Evolutionary conservation across 164 flowering plant genomes (phyloP).

Genomic region (Stephania yunnanensis): DNA sequence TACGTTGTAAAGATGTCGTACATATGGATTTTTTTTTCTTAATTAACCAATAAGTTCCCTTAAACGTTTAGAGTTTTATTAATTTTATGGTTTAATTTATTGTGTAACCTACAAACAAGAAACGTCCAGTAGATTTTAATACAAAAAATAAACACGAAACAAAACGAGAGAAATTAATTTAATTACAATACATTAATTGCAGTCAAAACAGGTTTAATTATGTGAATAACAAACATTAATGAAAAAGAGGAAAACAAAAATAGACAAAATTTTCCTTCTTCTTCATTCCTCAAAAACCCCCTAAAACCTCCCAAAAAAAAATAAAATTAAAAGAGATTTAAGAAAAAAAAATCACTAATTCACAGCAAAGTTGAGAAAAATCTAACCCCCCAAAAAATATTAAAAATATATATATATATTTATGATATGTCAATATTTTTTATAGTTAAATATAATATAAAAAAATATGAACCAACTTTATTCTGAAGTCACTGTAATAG

Average conservation of each 20-base stretch:
- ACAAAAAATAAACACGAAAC: too few species aligned
- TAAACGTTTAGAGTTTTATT: too few species aligned
- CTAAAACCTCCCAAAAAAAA: neutral
- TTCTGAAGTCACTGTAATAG: conserved; percentile 30
- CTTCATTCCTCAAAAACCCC: conserved; percentile 8
- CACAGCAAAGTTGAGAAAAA: conserved; percentile 18
- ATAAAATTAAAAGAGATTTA: conserved; percentile 6
- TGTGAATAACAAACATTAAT: neutral
- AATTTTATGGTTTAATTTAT: too few species aligned
- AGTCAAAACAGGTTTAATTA: neutral
- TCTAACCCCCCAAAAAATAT: neutral
- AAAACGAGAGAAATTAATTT: too few species aligned
- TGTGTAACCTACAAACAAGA: too few species aligned
- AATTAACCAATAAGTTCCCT: too few species aligned
- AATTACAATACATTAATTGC: too few species aligned
- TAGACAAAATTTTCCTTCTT: conserved; percentile 10
- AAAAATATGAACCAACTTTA: conserved; percentile 5
- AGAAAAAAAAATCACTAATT: conserved; percentile 14
- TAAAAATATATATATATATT: too few species aligned
- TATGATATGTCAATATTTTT: neutral
- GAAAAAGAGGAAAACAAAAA: conserved; percentile 6
- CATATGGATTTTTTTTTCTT: too few species aligned
- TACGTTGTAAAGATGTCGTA: too few species aligned
- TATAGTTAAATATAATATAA: neutral
- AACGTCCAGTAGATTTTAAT: too few species aligned